Evolutionary conservation across 2,329 filamentous ascomycete genomes (phyloP), one percentile per base, ranked within the genome.

Genomic region (Cordyceps militaris): DNA sequence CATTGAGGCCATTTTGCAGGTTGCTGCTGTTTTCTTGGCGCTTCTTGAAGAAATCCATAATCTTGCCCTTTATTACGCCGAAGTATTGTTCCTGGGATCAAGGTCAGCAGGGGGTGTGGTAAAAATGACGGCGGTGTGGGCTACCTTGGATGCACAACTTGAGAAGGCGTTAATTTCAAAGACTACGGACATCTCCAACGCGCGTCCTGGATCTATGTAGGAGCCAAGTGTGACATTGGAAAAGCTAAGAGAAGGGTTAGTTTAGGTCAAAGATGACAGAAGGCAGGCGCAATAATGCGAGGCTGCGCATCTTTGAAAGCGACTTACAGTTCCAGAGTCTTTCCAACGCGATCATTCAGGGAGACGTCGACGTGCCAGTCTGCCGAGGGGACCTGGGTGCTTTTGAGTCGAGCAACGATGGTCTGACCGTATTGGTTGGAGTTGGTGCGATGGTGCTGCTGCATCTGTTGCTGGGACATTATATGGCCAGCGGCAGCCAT

Each of bases 1-100:
- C 76, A 63, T 74, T 82, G 58, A 82, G 65, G n/a, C 72, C 73
- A 57, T 76, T 79, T 52, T 80, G 79, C 2, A 83, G 66, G 11
- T 66, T 74, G 0, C 75, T 73, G 46, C 77, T 77, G 62, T 80
- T 78, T 4, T 71, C 72, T 61, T 82, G 76, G 40, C 81, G 77
- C 61, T 75, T 78, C 58, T 73, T 73, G 58, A 76, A 76, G 46
- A 82, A 73, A 5, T 84, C 80, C 50, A 74, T 64, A 0, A 74
- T 72, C 61, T 79, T 81, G 11, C 62, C 66, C 2, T 64, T 64
- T 66, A 84, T 76, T 32, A 72, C 69, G 52, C 74, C 70, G 16
- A 83, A 79, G 62, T 84, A 84, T 0, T 67, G 68, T 54, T 72
- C 70, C 81, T 84, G 54, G 47, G 11, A 9, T 28, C 64, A 69